phyloP scores from a whole-genome alignment of 345 rosid genomes.

The Salix arbutifolia region DNA sequence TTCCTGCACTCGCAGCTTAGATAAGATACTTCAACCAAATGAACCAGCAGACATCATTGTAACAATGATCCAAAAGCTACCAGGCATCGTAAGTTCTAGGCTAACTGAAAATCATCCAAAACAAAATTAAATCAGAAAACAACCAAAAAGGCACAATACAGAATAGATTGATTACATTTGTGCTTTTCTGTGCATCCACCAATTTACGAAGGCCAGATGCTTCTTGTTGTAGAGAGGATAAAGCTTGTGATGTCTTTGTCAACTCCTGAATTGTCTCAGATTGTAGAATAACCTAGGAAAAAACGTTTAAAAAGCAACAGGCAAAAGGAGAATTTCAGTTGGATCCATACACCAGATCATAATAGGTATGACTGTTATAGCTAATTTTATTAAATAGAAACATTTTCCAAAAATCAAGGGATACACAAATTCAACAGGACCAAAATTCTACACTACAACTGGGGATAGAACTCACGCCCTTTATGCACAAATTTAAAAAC shows the following conservation, averaged over 20 bases:
- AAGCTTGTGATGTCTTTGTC: slow-evolving; percentile 74
- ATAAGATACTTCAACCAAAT: no score
- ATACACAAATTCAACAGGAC: background rate
- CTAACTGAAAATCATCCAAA: background rate
- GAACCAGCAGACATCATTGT: no score
- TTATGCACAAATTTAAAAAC: background rate
- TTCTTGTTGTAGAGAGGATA: slow-evolving; percentile 68
- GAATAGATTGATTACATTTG: slow-evolving; percentile 49
- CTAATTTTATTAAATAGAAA: background rate
- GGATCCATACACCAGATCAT: background rate
- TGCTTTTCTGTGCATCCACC: slow-evolving; percentile 50
- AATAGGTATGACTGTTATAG: background rate
- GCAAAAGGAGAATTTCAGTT: background rate
- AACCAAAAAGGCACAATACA: background rate
- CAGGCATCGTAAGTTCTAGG: no score
- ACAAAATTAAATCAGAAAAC: background rate
- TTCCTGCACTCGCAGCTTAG: no score
- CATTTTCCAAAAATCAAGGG: background rate
- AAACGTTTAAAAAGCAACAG: slow-evolving; percentile 7
- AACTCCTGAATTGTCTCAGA: slow-evolving; percentile 96
- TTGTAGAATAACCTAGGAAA: slow-evolving; percentile 69
- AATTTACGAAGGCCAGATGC: slow-evolving; percentile 62
- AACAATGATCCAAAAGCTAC: no score
- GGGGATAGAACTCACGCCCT: background rate
- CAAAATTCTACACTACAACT: background rate